A percentile compares a stretch with the other conserved stretches of the same genome.
phyloP scores from a whole-genome alignment of 768 basidiomycete genomes.

The Chlorophyllum brunneum region DNA sequence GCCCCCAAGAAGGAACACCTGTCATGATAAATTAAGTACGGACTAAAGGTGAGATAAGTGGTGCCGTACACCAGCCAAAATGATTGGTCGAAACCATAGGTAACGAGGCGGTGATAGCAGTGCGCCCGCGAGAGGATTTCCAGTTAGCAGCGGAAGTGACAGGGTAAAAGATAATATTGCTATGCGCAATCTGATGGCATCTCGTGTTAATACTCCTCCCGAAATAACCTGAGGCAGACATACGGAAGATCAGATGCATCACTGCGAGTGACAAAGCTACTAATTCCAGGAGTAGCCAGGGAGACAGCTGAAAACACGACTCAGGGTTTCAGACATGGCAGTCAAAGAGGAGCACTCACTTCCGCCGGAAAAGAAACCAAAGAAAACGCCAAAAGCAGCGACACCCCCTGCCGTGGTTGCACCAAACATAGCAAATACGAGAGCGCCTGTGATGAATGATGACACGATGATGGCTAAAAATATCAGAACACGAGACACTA shows the following conservation, averaged over 20 bases:
- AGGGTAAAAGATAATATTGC: slow-evolving; percentile 41
- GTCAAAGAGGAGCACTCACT: slow-evolving; percentile 27
- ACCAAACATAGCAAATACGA: slow-evolving; percentile 51
- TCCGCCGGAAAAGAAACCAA: slow-evolving; percentile 55
- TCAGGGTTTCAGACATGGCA: neutral
- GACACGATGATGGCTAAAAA: slow-evolving; percentile 40
- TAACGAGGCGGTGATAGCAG: slow-evolving; percentile 35
- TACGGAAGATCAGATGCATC: slow-evolving; percentile 47
- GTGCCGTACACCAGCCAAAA: slow-evolving; percentile 37
- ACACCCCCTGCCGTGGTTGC: slow-evolving; percentile 38
- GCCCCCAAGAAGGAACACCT: slow-evolving; percentile 33
- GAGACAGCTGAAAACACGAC: slow-evolving; percentile 30
- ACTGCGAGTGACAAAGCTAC: slow-evolving; percentile 31
- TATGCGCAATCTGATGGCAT: slow-evolving; percentile 29
- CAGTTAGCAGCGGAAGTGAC: slow-evolving; percentile 42
- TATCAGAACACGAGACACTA: slow-evolving; percentile 3
- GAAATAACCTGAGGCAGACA: slow-evolving; percentile 9
- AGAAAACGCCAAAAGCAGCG: slow-evolving; percentile 41
- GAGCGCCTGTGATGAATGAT: slow-evolving; percentile 34
- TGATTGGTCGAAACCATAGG: slow-evolving; percentile 37
- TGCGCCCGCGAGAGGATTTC: slow-evolving; percentile 51
- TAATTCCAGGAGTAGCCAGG: slow-evolving; percentile 34
- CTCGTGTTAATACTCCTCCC: neutral
- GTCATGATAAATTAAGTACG: neutral
- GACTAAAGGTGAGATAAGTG: slow-evolving; percentile 13